These are phyloP conservation scores for Eimeria brunetti DNA, from an alignment of 169 alveolate genomes.

Conservation along the genomic window DNA sequence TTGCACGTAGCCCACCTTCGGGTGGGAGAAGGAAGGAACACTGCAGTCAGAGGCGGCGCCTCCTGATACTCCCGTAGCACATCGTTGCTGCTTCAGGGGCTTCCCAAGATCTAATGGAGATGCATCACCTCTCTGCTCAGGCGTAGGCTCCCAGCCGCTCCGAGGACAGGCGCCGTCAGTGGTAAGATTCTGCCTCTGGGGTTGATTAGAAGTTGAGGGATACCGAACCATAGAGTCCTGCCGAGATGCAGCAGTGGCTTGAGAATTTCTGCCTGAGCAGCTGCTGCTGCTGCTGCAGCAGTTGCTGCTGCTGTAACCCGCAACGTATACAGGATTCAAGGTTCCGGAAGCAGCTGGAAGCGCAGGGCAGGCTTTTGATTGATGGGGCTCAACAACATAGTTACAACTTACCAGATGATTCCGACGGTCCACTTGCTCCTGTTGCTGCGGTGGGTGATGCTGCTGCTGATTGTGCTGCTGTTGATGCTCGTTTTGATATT, in stretches of 20 bases:
- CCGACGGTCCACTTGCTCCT: neutral
- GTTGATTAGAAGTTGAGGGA: neutral
- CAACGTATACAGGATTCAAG: neutral
- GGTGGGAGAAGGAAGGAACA: neutral
- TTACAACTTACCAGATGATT: neutral
- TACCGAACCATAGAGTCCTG: neutral
- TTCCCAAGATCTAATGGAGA: neutral
- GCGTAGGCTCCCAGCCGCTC: neutral
- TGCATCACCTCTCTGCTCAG: neutral
- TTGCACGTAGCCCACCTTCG: no score
- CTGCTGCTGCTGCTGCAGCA: neutral
- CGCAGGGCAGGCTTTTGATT: neutral
- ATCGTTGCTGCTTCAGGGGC: constrained; percentile 22
- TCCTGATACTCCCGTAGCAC: neutral
- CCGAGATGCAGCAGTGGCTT: neutral
- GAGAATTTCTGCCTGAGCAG: neutral
- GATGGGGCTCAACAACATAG: neutral
- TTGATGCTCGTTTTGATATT: neutral
- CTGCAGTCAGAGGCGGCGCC: neutral
- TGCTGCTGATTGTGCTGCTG: neutral
- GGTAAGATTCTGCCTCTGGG: neutral
- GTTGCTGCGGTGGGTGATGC: neutral
- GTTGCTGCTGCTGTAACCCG: neutral
- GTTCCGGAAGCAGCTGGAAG: neutral
- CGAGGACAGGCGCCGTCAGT: neutral